Percentiles rank a stretch among this genome's conserved stretches.
Conservation (phyloP, 2,329 filamentous ascomycete genomes). For the Curvularia hawaiiensis region DNA sequence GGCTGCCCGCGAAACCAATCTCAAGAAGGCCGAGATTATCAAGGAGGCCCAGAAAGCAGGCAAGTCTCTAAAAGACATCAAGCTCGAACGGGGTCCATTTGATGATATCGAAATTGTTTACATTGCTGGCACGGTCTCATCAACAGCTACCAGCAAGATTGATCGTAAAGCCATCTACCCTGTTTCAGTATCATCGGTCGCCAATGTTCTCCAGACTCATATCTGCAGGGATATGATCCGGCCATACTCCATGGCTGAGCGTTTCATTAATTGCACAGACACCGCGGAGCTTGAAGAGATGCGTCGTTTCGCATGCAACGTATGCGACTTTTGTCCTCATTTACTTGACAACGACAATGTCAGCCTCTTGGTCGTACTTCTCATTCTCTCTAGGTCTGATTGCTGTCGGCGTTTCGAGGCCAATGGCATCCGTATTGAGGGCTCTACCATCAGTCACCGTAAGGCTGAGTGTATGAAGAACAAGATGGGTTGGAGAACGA, state of each 20-base stretch:
- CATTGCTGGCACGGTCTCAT: conserved; percentile 46
- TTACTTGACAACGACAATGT: conserved; percentile 48
- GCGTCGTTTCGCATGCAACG: conserved; percentile 42
- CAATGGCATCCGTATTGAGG: conserved; percentile 47
- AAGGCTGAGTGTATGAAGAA: conserved; percentile 47
- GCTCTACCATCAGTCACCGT: conserved; percentile 46
- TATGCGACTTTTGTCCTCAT: conserved; percentile 46
- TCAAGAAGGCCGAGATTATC: conserved; percentile 23
- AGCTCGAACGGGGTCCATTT: conserved; percentile 38
- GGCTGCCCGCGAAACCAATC: conserved; percentile 36
- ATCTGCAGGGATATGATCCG: conserved; percentile 45
- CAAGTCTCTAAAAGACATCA: conserved; percentile 27
- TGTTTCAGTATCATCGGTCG: conserved; percentile 42
- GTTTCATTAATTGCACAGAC: conserved; percentile 41
- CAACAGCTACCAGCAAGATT: conserved; percentile 43
- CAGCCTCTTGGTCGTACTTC: conserved; percentile 43
- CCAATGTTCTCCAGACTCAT: conserved; percentile 40
- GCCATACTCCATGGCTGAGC: conserved; percentile 42
- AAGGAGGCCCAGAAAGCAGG: conserved; percentile 21
- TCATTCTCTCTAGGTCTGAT: conserved; percentile 45
- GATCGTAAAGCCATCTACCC: conserved; percentile 44
- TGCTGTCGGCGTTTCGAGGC: conserved; percentile 43
- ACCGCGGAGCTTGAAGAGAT: conserved; percentile 39
- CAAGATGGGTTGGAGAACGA: conserved; percentile 42
- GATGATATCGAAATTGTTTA: conserved; percentile 48